Percentiles rank a stretch among this genome's conserved stretches.
Conservation (phyloP, 2,329 filamentous ascomycete species). For the Botrytis paeoniae region DNA sequence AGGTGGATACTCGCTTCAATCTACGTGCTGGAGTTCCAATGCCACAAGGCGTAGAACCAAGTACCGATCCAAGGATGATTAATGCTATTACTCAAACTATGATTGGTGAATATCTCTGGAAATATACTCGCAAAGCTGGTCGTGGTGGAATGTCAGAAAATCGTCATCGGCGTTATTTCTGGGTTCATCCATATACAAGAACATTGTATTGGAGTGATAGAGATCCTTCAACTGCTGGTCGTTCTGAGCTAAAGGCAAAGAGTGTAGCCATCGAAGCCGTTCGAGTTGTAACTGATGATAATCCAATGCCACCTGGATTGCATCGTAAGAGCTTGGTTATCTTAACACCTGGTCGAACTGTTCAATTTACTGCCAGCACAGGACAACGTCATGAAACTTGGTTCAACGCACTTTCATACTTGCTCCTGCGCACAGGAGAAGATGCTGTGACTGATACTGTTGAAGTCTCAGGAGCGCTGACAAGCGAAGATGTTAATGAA, state of each 20-base stretch:
- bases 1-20: constrained; percentile 89
- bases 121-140: constrained; percentile 95
- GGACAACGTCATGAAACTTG: constrained; percentile 95
- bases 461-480: constrained; percentile 54
- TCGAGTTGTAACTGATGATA: constrained; percentile 87
- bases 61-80: constrained; percentile 95
- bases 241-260: constrained; percentile 74
- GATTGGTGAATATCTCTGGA: constrained; percentile 99
- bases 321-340: constrained; percentile 93
- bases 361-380: constrained; percentile 94
- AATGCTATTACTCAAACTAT: constrained; percentile 99
- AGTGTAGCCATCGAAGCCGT: constrained; percentile 90
- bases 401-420: constrained; percentile 95
- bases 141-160: constrained; percentile 84
- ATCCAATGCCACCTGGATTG: constrained; percentile 89
- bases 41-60: constrained; percentile 60
- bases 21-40: constrained; percentile 57
- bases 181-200: constrained; percentile 96
- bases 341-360: constrained; percentile 78
- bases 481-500: constrained; percentile 65
- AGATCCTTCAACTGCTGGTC: constrained; percentile 78
- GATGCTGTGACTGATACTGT: constrained; percentile 56
- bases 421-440: constrained; percentile 74
- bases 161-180: constrained; percentile 93
- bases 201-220: constrained; percentile 95